Conservation (phyloP, 495 filamentous ascomycete genomes). For the Talaromyces stipitatus region DNA sequence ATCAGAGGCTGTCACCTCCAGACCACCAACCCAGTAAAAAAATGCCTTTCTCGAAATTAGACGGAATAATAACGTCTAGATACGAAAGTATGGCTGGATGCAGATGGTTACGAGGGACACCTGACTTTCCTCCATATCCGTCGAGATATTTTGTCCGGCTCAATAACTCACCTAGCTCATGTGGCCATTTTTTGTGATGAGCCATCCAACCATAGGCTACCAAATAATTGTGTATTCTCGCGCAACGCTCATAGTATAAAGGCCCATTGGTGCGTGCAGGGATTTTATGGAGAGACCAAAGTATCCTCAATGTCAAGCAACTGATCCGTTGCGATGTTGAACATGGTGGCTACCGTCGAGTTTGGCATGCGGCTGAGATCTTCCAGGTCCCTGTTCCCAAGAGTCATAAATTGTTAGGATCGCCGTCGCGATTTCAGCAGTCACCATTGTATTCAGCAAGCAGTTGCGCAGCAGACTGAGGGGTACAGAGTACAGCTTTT, state of each 20-base stretch:
- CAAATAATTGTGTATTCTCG: conserved; percentile 35
- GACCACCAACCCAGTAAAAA: conserved; percentile 16
- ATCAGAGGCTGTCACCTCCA: conserved; percentile 9
- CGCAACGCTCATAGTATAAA: conserved; percentile 31
- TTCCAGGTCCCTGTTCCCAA: no score
- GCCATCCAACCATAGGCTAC: conserved; percentile 25
- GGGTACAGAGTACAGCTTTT: no score
- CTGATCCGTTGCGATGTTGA: no score
- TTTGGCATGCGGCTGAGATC: no score
- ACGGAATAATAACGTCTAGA: conserved; percentile 17
- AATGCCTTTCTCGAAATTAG: conserved; percentile 4
- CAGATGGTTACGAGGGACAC: conserved; percentile 15
- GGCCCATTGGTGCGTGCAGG: conserved; percentile 17
- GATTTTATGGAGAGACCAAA: conserved; percentile 22
- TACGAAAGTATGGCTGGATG: conserved; percentile 18
- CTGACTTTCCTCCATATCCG: not conserved
- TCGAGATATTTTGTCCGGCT: not conserved
- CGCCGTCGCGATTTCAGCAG: no score
- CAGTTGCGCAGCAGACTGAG: no score
- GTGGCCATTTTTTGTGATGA: conserved; percentile 9
- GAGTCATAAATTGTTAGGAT: no score
- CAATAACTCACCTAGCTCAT: conserved; percentile 8
- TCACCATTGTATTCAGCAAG: no score
- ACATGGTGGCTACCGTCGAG: no score
- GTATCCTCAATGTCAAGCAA: conserved; percentile 16